phyloP scores from a whole-genome alignment of 2,329 filamentous ascomycete genomes.

The Xylaria sp. region DNA sequence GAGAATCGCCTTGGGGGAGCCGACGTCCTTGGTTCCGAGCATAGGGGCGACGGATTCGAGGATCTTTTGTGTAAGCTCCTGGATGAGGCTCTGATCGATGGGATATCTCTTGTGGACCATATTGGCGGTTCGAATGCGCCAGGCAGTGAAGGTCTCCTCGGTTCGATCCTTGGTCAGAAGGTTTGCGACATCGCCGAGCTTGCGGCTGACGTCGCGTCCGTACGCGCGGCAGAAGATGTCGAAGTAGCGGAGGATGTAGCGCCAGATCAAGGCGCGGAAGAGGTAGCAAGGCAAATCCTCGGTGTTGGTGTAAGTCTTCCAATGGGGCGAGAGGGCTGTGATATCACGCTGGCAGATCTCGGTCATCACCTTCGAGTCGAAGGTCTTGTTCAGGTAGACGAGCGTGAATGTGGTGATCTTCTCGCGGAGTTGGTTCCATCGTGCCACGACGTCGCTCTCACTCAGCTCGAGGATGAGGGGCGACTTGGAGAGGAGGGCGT shows the following conservation, averaged over 20 bases:
- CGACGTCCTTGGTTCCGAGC: conserved; percentile 9
- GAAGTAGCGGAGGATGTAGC: conserved; percentile 27
- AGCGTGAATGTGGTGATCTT: conserved; percentile 22
- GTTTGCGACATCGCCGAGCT: conserved; percentile 13
- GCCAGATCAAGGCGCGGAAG: conserved; percentile 30
- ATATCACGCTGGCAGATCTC: conserved; percentile 21
- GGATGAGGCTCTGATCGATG: conserved; percentile 19
- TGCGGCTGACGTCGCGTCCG: conserved; percentile 22
- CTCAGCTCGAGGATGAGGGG: conserved; percentile 9
- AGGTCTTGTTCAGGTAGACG: conserved; percentile 21
- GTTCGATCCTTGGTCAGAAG: conserved; percentile 14
- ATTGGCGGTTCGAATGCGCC: conserved; percentile 25
- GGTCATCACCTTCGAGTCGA: conserved; percentile 14
- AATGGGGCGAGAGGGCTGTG: conserved; percentile 25
- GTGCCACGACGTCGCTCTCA: conserved; percentile 18
- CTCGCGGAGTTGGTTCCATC: conserved; percentile 24
- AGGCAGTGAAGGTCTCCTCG: conserved; percentile 19
- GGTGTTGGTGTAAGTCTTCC: conserved; percentile 26
- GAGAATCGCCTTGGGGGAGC: conserved; percentile 14
- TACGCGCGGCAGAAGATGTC: conserved; percentile 22
- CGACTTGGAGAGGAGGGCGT: conserved; percentile 1
- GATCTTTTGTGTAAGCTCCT: conserved; percentile 19
- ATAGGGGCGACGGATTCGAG: conserved; percentile 20
- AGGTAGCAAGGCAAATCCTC: conserved; percentile 23
- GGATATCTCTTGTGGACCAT: conserved; percentile 20